Base-by-base conservation (phyloP, 2,329 filamentous ascomycete species). In the Talaromyces sp. region DNA sequence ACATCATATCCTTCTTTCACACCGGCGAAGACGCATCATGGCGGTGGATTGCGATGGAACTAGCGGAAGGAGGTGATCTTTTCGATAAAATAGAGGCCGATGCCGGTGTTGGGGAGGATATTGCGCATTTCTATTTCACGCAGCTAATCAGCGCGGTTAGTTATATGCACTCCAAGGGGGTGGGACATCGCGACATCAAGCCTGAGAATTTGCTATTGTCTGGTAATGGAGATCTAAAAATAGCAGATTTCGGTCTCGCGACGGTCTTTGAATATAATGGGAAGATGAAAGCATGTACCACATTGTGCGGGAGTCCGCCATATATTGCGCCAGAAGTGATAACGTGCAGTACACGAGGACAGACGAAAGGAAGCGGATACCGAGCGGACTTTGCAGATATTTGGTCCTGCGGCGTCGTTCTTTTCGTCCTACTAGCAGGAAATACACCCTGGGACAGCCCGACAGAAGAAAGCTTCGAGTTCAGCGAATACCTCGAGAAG, bases 31-130 rank as follows among this genome's bases (percentile, higher is more conserved):
- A 99, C 75, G 73, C 84, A 0, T 81, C 89, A 19, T 99, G 95
- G 94, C 87, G 91, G 71, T 99, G 95, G 95, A 97, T 99, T 71
- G 94, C 93, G 45, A 97, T 99, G 93, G 95, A 99, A 78, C 90
- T 92, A 70, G 95, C 95, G 54, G 92, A 96, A 72, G 95, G 95
- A 49, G 95, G 95, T 11, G 95, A 99, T 75, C 84, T 99, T 8
- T 99, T 99, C 77, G 95, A 99, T 87, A 99, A 99, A 83, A 98
- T 99, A 71, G 96, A 99, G 80, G 93, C 95, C 19, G 95, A 99
- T 77, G 91, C 94, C 52, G 95, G 95, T 57, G 92, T 98, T n/a
- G 87, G 90, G 7, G 89, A 96, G 76, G 92, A 98, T 75, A 92
- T 99, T 74, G 94, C 95, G 39, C 96, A 99, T 76, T 87, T 97